Conservation (phyloP, 2,329 filamentous ascomycete genomes). For the Curvularia hawaiiensis region DNA sequence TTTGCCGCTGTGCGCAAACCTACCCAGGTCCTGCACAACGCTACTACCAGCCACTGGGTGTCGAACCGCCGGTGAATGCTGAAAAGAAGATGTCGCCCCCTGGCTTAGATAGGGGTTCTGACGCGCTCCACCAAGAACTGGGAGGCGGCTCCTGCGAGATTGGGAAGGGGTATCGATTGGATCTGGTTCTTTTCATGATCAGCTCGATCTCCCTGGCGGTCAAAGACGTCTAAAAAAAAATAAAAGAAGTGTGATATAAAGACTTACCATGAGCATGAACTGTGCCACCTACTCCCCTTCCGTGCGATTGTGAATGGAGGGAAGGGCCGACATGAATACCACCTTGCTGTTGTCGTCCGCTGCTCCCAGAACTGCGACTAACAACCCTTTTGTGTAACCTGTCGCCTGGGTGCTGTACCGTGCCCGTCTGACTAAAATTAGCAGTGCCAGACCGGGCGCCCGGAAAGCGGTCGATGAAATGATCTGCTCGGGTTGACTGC, state of each 20-base stretch:
- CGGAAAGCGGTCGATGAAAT: constrained; percentile 38
- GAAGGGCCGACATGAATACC: constrained; percentile 24
- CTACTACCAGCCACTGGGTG: constrained; percentile 37
- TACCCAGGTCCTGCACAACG: constrained; percentile 23
- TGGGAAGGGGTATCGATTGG: constrained; percentile 35
- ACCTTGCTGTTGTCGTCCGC: constrained; percentile 27
- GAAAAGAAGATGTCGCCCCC: constrained; percentile 29
- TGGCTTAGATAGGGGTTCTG: constrained; percentile 28
- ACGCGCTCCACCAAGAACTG: constrained; percentile 35
- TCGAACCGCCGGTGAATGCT: constrained; percentile 40
- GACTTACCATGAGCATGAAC: constrained; percentile 31
- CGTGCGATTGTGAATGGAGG: constrained; percentile 30
- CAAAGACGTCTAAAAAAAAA: no score
- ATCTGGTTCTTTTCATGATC: constrained; percentile 28
- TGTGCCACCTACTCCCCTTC: constrained; percentile 20
- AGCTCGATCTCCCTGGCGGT: constrained; percentile 3
- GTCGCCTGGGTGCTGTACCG: constrained; percentile 19
- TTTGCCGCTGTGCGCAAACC: constrained; percentile 40
- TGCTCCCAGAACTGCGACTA: constrained; percentile 36
- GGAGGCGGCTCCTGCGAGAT: constrained; percentile 35
- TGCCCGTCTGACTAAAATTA: constrained; percentile 27
- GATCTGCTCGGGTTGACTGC: constrained; percentile 34
- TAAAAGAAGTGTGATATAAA: not conserved
- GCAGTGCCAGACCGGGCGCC: constrained; percentile 34
- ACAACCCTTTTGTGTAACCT: constrained; percentile 26